A percentile compares a stretch with the other conserved stretches of the same genome.
Conservation (phyloP, 139 green algal species). For the Desmodesmus armatus region DNA sequence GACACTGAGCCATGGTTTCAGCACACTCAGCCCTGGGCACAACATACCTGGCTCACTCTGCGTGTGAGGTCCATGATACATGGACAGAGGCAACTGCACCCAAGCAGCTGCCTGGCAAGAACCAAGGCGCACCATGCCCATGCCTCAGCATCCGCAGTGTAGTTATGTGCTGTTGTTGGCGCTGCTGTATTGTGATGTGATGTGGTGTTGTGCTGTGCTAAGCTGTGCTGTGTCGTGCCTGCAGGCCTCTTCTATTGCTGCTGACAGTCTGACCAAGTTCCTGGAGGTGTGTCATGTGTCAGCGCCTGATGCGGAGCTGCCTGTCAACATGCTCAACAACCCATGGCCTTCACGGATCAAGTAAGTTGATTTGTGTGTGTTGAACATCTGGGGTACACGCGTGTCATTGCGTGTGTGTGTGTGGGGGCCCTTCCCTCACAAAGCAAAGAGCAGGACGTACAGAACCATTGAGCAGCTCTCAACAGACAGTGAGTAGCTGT, state of each 20-base stretch:
- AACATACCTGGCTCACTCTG: background rate
- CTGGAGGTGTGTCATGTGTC: slow-evolving; percentile 19
- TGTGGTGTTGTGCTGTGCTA: no score
- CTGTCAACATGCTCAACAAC: background rate
- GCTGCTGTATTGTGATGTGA: no score
- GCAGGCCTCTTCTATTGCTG: background rate
- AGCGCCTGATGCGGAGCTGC: background rate
- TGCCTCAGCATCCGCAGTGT: background rate
- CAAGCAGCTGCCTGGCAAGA: background rate
- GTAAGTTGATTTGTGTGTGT: background rate
- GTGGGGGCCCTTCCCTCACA: background rate
- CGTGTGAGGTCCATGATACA: background rate
- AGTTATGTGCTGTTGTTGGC: background rate
- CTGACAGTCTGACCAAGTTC: slow-evolving; percentile 8
- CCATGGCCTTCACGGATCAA: background rate
- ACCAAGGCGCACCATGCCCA: background rate
- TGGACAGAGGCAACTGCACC: background rate
- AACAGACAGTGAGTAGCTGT: background rate
- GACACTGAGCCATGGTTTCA: background rate
- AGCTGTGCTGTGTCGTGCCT: no score
- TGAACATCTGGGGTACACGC: background rate
- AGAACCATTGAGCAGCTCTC: background rate
- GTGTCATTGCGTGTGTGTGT: background rate
- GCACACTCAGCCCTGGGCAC: background rate
- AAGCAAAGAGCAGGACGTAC: no score